Percentiles rank a stretch among this genome's conserved stretches.
Conservation (phyloP, 208 protist species). For the Entamoeba moshkovskii region DNA sequence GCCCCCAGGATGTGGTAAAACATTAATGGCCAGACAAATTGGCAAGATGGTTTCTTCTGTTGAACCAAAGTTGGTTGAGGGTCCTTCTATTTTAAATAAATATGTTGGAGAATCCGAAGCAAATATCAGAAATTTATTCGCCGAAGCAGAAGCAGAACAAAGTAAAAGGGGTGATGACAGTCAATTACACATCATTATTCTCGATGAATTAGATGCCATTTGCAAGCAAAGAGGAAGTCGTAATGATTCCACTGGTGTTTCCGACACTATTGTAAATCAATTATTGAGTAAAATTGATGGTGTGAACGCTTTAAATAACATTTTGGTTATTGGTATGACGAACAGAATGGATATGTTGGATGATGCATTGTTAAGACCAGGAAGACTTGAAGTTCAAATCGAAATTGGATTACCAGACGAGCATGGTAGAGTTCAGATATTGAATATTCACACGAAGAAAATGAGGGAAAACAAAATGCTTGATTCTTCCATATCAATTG, state of each 20-base stretch:
- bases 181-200: slow-evolving; percentile 95
- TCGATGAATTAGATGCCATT: slow-evolving; percentile 86
- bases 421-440: slow-evolving; percentile 83
- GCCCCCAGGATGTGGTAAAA: slow-evolving; percentile 88
- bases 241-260: slow-evolving; percentile 76
- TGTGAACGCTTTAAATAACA: slow-evolving; percentile 94
- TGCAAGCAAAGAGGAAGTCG: slow-evolving; percentile 64
- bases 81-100: slow-evolving; percentile 83
- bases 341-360: slow-evolving; percentile 97
- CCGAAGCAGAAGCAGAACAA: slow-evolving; percentile 77
- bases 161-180: slow-evolving; percentile 70
- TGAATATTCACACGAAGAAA: slow-evolving; percentile 87
- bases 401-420: slow-evolving; percentile 82
- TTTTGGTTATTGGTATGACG: slow-evolving; percentile 98
- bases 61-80: slow-evolving; percentile 40
- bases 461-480: slow-evolving; percentile 72
- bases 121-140: slow-evolving; percentile 96
- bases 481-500: slow-evolving; percentile 67
- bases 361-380: slow-evolving; percentile 90
- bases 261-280: slow-evolving; percentile 96
- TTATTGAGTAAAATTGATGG: slow-evolving; percentile 96
- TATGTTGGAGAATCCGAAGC: slow-evolving; percentile 93
- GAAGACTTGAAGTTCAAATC: slow-evolving; percentile 86
- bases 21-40: slow-evolving; percentile 96
- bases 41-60: slow-evolving; percentile 84